phyloP scores from a whole-genome alignment of 768 basidiomycete species.

The Tephrocybe sp. region DNA sequence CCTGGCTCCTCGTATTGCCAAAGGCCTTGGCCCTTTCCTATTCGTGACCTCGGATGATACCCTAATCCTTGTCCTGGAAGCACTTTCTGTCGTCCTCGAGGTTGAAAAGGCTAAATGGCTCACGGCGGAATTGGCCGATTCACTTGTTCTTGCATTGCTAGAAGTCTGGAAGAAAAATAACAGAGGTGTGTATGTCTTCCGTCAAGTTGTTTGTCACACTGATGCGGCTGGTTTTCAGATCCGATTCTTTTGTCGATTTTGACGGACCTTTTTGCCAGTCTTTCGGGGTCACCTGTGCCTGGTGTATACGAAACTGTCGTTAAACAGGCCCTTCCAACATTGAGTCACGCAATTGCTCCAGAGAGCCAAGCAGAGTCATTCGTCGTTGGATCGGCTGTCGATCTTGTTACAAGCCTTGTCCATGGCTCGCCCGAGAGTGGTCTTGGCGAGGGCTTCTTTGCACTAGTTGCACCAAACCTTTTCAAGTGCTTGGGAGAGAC shows the following conservation, averaged over 20 bases:
- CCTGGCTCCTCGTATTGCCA: constrained; percentile 71
- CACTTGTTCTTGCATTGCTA: constrained; percentile 64
- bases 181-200: constrained; percentile 55
- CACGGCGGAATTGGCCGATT: constrained; percentile 58
- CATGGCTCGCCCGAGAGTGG: constrained; percentile 59
- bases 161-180: constrained; percentile 86
- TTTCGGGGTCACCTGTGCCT: constrained; percentile 57
- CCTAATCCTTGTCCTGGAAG: constrained; percentile 82
- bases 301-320: constrained; percentile 74
- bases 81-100: constrained; percentile 74
- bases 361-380: constrained; percentile 66
- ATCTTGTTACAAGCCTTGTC: constrained; percentile 72
- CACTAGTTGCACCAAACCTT: constrained; percentile 66
- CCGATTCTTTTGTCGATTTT: constrained; percentile 86
- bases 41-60: constrained; percentile 82
- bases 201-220: not conserved
- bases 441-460: constrained; percentile 81
- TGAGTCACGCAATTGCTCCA: constrained; percentile 62
- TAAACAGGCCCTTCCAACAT: constrained; percentile 65
- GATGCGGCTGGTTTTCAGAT: constrained; percentile 40
- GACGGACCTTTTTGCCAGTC: constrained; percentile 71
- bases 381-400: constrained; percentile 78
- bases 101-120: constrained; percentile 75
- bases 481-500: constrained; percentile 66
- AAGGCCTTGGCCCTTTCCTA: constrained; percentile 82